Percentiles rank a stretch among this genome's conserved stretches.
These are phyloP conservation scores for Cordyceps javanica DNA, from an alignment of 2,329 filamentous ascomycete species.

Conservation along the genomic window DNA sequence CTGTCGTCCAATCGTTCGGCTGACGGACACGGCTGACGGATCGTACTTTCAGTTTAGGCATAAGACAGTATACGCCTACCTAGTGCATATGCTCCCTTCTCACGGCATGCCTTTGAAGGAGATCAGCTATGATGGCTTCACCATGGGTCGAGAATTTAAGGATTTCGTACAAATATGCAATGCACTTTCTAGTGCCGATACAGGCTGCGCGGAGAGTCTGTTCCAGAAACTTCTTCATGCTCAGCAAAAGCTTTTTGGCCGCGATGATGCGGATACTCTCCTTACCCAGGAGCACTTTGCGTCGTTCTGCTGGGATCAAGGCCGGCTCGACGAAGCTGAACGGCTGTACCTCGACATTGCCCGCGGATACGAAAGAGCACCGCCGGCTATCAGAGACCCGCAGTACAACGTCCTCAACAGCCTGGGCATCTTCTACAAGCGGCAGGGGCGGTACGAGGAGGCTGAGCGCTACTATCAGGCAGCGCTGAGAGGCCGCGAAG, in stretches of 20 bases:
- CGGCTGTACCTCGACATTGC: neutral
- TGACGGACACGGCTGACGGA: neutral
- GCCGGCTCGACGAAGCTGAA: neutral
- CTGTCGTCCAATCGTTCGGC: conserved; percentile 1
- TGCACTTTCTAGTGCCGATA: neutral
- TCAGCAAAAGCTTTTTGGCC: neutral
- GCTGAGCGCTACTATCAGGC: neutral
- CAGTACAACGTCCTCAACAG: conserved; percentile 1
- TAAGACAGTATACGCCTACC: neutral
- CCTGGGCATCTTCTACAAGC: neutral
- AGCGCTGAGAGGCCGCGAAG: neutral
- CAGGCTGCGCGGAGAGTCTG: neutral
- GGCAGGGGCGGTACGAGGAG: neutral
- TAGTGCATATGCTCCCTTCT: neutral
- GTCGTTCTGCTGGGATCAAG: neutral
- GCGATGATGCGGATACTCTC: conserved; percentile 2
- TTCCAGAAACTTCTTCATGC: neutral
- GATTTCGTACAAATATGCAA: neutral
- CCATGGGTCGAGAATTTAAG: neutral
- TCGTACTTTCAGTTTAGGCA: neutral
- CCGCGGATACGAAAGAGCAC: neutral
- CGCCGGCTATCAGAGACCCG: neutral
- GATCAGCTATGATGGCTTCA: conserved; percentile 4
- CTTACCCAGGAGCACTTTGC: neutral
- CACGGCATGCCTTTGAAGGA: neutral